phyloP scores from a whole-genome alignment of 441 rosid species.

The Eruca vesicaria region DNA sequence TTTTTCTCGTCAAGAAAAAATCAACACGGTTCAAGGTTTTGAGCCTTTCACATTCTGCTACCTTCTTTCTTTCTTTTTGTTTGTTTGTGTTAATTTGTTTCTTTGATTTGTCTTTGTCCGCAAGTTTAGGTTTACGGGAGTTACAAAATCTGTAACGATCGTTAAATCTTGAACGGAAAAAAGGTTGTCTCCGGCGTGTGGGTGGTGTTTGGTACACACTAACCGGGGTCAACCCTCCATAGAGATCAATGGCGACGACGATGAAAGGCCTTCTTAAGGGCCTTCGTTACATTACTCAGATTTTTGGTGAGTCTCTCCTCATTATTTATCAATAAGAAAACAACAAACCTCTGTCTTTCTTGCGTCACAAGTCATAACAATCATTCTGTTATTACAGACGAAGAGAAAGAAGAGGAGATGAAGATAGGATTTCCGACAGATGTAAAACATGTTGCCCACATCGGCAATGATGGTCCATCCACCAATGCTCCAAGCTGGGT shows the following conservation, averaged over 20 bases:
- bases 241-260: conserved; percentile 31
- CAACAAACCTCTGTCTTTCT: not conserved
- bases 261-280: conserved; percentile 72
- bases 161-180: conserved; percentile 27
- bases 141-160: conserved; percentile 12
- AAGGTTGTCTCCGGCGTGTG: conserved; percentile 37
- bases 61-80: not conserved
- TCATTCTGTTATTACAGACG: conserved; percentile 41
- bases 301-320: conserved; percentile 53
- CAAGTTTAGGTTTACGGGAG: conserved; percentile 26
- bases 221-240: conserved; percentile 25
- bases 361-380: not conserved
- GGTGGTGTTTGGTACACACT: conserved; percentile 3
- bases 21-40: conserved; percentile 32
- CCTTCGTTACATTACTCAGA: conserved; percentile 53
- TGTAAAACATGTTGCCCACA: conserved; percentile 90
- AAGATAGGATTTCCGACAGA: conserved; percentile 83
- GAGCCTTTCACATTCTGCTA: not conserved
- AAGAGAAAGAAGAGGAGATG: conserved; percentile 69
- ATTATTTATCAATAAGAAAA: not conserved
- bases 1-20: conserved; percentile 20
- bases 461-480: conserved; percentile 72
- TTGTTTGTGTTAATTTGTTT: conserved; percentile 16
- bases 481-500: conserved; percentile 73
- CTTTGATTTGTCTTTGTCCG: not conserved